These are phyloP conservation scores for Sporisorium graminicola DNA, from an alignment of 1,284 basidiomycete species.

Conservation along the genomic window DNA sequence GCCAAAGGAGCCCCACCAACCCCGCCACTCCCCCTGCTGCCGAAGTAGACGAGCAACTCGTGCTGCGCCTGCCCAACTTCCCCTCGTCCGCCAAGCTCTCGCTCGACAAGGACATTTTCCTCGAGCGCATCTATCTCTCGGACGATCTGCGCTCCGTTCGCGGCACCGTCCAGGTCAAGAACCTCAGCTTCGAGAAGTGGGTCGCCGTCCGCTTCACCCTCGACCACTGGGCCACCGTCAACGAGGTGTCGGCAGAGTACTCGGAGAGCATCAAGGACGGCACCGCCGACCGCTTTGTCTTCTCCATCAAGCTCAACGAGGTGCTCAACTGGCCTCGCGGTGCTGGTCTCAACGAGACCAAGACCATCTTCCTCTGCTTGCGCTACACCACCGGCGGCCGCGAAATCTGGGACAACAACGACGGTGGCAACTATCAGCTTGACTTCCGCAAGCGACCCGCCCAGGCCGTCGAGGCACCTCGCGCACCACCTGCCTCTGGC, in stretches of 20 bases:
- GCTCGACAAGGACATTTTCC: conserved; percentile 72
- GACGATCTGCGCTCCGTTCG: conserved; percentile 76
- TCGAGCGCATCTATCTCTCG: conserved; percentile 75
- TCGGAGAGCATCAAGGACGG: conserved; percentile 75
- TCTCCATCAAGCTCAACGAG: conserved; percentile 74
- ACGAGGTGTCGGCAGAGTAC: conserved; percentile 87
- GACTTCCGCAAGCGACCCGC: conserved; percentile 69
- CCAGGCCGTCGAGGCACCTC: conserved; percentile 28
- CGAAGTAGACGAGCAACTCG: conserved; percentile 66
- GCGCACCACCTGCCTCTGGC: conserved; percentile 29
- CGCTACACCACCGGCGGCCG: conserved; percentile 82
- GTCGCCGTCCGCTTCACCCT: conserved; percentile 91
- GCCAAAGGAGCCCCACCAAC: conserved; percentile 32
- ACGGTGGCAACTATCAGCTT: conserved; percentile 82
- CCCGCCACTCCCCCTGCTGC: conserved; percentile 25
- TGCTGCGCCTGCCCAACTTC: conserved; percentile 74
- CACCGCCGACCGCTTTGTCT: conserved; percentile 76
- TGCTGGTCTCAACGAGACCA: conserved; percentile 79
- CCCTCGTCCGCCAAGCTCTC: conserved; percentile 71
- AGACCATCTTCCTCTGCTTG: conserved; percentile 85
- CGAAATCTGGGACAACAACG: conserved; percentile 92
- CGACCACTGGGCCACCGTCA: conserved; percentile 94
- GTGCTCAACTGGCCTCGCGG: conserved; percentile 65
- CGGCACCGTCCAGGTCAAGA: conserved; percentile 84
- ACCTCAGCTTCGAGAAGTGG: conserved; percentile 88